Evolutionary conservation across 371 early-diverging fungal genomes (phyloP), one percentile per base, ranked within the genome.

Genomic region (Coemansia sp.): DNA sequence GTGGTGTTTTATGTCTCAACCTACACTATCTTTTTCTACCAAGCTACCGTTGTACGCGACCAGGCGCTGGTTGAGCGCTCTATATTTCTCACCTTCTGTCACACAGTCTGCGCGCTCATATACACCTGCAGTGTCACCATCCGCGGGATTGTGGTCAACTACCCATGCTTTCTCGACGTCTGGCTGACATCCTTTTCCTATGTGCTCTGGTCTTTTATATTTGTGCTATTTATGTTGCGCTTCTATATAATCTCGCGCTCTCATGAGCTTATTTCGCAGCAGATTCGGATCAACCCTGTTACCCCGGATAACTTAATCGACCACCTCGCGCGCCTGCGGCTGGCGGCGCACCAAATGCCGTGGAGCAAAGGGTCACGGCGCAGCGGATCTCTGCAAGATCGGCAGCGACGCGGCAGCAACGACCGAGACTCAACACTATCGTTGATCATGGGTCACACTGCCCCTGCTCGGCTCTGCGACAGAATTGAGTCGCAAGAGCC

Each of bases 131-230:
- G 47, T 30, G 58, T 26, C 6, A 16, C 58, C 38, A 11, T 53
- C 9, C 68, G 43, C 16, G 63, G 68, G 10, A 47, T 68, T 11
- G 12, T 50, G 6, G 5, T 20, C 20, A 71, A 68, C 52, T 71
- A 62, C 16, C 71, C 71, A 0, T 70, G 71, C 50, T 61, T 58
- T 53, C 38, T 70, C n/a, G 71, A 70, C 30, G 10, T 66, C 4
- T 70, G 71, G 71, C 33, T 70, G n/a, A 4, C 43, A 14, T 55
- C 36, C 12, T 10, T 26, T n/a, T 48, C 62, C 54, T 67, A 66
- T 10, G 31, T 49, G 2, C 54, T 49, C 31, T 70, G 71, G 71
- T 34, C 41, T 2, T 10, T 51, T 2, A 38, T 53, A 5, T 62
- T 61, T 26, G 6, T 62, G 4, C 36, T 70, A 12, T 67, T 36